Conservation (phyloP, 2,329 filamentous ascomycete species). For the Pseudogymnoascus sp. region DNA sequence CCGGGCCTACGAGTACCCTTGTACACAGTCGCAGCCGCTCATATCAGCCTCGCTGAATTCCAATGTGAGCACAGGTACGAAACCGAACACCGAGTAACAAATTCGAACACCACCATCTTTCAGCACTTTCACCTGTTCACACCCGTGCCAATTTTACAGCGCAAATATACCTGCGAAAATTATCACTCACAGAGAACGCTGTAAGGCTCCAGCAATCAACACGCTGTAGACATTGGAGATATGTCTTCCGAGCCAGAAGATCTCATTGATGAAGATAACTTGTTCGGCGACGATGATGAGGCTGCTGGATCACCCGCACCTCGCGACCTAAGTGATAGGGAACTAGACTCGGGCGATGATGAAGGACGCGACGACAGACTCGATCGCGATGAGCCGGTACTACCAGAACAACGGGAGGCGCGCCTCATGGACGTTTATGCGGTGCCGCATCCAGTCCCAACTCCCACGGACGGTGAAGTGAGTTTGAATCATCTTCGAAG, state of each 20-base stretch:
- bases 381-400: conserved; percentile 35
- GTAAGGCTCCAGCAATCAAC: not conserved
- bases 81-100: not conserved
- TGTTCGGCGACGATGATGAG: conserved; percentile 52
- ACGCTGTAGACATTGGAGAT: not conserved
- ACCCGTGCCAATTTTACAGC: not conserved
- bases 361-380: conserved; percentile 54
- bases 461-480: conserved; percentile 64
- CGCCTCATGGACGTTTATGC: conserved; percentile 57
- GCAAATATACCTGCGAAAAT: not conserved
- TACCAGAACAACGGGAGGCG: conserved; percentile 33
- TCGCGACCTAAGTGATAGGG: conserved; percentile 49
- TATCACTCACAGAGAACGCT: not conserved
- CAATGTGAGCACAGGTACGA: conserved; percentile 1
- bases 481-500: conserved; percentile 23
- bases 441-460: conserved; percentile 62
- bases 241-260: conserved; percentile 24
- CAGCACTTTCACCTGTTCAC: not conserved
- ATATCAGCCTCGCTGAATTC: conserved; percentile 7
- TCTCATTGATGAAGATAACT: conserved; percentile 47
- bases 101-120: not conserved
- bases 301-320: conserved; percentile 11
- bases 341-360: conserved; percentile 55
- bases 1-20: not conserved
- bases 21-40: conserved; percentile 1